phyloP scores from a whole-genome alignment of 306 rosid genomes.

The Adenanthera pavonina region DNA sequence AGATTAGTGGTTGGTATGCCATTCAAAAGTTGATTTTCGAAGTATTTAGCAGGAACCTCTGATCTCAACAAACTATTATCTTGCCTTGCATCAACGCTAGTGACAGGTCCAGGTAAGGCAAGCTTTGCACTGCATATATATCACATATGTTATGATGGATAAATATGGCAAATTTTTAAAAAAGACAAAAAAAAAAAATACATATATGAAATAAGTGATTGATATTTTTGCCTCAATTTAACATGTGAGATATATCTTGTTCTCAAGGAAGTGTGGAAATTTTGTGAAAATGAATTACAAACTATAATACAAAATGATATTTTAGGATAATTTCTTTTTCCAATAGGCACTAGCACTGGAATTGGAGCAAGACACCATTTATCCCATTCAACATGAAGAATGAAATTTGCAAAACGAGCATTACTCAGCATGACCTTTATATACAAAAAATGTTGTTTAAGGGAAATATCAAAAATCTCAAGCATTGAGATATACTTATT shows the following conservation, averaged over 20 bases:
- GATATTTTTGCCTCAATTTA: slow-evolving; percentile 46
- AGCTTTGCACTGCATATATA: slow-evolving; percentile 45
- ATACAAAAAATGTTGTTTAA: no score
- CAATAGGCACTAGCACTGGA: no score
- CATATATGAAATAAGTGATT: background rate
- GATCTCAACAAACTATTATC: background rate
- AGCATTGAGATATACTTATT: no score
- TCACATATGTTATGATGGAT: background rate
- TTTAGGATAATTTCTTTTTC: no score
- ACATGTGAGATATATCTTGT: slow-evolving; percentile 33
- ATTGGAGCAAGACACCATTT: background rate
- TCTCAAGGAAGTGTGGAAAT: slow-evolving; percentile 46
- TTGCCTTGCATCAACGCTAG: background rate
- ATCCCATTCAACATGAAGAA: slow-evolving; percentile 18
- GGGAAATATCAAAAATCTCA: no score
- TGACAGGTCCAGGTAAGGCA: slow-evolving; percentile 47
- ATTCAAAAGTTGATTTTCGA: background rate
- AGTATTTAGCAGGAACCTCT: background rate
- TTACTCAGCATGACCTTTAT: no score
- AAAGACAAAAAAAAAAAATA: background rate
- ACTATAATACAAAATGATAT: background rate
- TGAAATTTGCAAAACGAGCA: background rate
- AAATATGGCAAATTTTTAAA: background rate
- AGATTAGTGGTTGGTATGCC: background rate
- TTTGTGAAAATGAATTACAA: slow-evolving; percentile 27